phyloP scores from a whole-genome alignment of 176 grass and related monocot species.

The Bromus sterilis region DNA sequence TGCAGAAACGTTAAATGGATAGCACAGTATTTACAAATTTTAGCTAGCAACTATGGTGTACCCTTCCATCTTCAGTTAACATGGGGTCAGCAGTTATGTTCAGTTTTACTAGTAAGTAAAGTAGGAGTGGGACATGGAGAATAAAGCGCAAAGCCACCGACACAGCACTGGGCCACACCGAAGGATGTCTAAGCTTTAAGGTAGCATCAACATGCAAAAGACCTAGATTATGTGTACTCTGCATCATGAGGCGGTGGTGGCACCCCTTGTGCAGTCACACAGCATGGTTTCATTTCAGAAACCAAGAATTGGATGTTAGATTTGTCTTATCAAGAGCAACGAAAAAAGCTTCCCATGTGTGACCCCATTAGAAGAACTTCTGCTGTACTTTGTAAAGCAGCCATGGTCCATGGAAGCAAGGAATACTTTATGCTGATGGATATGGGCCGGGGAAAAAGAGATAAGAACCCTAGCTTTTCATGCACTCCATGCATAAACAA shows the following conservation, averaged over 20 bases:
- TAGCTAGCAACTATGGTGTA: not conserved
- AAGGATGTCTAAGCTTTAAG: conserved; percentile 61
- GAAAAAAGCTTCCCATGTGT: conserved; percentile 33
- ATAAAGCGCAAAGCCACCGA: conserved; percentile 91
- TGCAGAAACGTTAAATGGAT: not conserved
- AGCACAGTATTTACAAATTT: not conserved
- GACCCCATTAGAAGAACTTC: conserved; percentile 45
- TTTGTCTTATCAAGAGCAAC: conserved; percentile 64
- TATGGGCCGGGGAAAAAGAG: conserved; percentile 22
- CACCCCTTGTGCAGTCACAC: conserved; percentile 16
- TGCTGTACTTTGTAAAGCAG: conserved; percentile 50
- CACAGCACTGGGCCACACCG: conserved; percentile 43
- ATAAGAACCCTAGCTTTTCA: conserved; percentile 59
- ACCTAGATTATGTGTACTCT: conserved; percentile 49
- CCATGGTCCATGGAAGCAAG: conserved; percentile 64
- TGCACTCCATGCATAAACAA: conserved; percentile 95
- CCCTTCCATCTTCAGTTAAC: not conserved
- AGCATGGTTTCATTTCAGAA: conserved; percentile 19
- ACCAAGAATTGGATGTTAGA: conserved; percentile 29
- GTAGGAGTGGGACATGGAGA: conserved; percentile 24
- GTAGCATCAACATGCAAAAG: conserved; percentile 53
- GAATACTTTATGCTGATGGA: conserved; percentile 58
- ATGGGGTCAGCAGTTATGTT: conserved; percentile 1
- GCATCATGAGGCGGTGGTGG: conserved; percentile 25
- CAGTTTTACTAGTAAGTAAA: conserved; percentile 25